Evolutionary conservation across 805 yeast genomes (phyloP), one percentile per base, ranked within the genome.

Genomic region (Starmerella vaccinii): DNA sequence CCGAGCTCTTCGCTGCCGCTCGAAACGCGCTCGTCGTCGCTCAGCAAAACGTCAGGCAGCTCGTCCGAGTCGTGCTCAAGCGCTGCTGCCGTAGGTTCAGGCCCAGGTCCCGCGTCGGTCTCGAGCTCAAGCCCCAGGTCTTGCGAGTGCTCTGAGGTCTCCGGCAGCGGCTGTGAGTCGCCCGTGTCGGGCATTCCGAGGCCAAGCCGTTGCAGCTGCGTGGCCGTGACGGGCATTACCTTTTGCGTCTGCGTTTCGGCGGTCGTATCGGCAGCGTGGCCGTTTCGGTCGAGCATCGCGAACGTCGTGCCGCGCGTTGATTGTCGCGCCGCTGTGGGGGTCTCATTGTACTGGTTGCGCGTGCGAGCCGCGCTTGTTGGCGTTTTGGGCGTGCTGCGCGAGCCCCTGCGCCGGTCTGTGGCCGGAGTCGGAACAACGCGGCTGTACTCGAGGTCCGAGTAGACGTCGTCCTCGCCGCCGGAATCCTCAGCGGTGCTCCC

Each of bases 381-480:
- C 24, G 32, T 39, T 5, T 39, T 43, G 8, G 54, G 54, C 8
- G 54, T 50, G 32, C 57, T 48, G 49, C 49, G 32, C 21, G 39
- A 9, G 7, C 8, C 34, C 10, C 27, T 15, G 19, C 15, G 29
- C 23, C 16, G 23, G 24, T 22, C 40, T 5, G 44, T 16, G 8
- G 23, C 6, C 15, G 54, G 54, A n/a, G 49, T 51, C 33, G 39
- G 35, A 5, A 53, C 26, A 12, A 53, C 46, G 15, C 57, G 44
- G 47, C 57, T 53, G 41, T 47, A 45, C 32, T 53, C 57, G 13
- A 47, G 49, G 13, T 49, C 57, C 8, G 49, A 40, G 35, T 27
- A 53, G n/a, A 41, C 52, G 5, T 34, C 52, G n/a, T 48, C 52
- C 5, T 16, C 51, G 2, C 15, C 43, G 15, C 40, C 57, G 3